Base-by-base conservation (phyloP, 2,329 filamentous ascomycete genomes). In the Exophiala sp. region DNA sequence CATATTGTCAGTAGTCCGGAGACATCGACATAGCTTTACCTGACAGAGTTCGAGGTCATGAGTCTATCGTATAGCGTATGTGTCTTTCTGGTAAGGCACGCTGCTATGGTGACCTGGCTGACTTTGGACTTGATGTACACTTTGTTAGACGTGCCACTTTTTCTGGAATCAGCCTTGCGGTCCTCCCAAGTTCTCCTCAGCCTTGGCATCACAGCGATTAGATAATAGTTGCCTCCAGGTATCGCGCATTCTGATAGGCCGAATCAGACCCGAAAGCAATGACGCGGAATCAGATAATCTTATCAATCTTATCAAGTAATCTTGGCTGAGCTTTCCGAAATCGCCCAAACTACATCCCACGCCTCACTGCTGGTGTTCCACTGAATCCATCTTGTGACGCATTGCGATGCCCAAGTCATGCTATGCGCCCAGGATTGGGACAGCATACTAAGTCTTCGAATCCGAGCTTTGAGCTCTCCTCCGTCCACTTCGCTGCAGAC, bases 261-360 rank as follows among this genome's bases (percentile, higher is more conserved):
- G 44, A 12, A 8, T 5, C 8, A 34, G 32, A 10, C 12, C 10
- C 5, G 11, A 16, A 45, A 45, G 42, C 21, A 18, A 39, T 14
- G n/a, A 39, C 5, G 36, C 16, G 36, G 16, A 39, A 39, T 39
- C 5, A 21, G 51, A 43, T 46, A 54, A 58, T 58, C 55, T 58
- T 52, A 56, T 59, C 56, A 59, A 57, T 60, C 55, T 60, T 14
- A 60, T 60, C 57, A 57, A 44, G 47, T 50, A 50, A 57, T 42
- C 39, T 5, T 29, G 24, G 24, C 24, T 29, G 24, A 29, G 24
- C 24, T 29, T 29, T 29, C 24, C 24, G 24, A 29, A 29, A 29
- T 29, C 24, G 24, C n/a, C 39, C 39, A 41, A 41, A 41, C 39
- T 24, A 43, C 41, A 43, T 41, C 35, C 52, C 40, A 32, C 33